Evolutionary conservation across 495 filamentous ascomycete species (phyloP), one percentile per base, ranked within the genome.

Genomic region (Penicillium daleae): DNA sequence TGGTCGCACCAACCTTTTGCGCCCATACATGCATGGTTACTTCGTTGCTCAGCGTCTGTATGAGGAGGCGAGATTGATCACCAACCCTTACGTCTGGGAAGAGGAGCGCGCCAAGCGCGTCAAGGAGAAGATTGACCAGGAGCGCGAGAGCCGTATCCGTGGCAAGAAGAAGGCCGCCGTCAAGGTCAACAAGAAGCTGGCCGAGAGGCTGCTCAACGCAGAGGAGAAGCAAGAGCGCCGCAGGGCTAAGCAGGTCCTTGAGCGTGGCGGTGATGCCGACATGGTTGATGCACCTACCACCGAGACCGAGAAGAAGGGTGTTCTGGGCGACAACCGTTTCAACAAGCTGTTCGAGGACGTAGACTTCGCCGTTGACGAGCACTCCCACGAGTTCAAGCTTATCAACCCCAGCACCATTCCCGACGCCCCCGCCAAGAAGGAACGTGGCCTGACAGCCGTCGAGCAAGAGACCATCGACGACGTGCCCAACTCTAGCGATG

Each of bases 11-110:
- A 92, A 89, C 69, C 79, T 97, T 12, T 76, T 99, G 48, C 84
- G 92, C 32, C 93, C 96, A 49, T 98, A 97, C 70, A 97, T 98
- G 96, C 94, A 98, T 73, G 95, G 95, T 63, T 97, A 95, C 83
- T 99, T 99, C 76, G 92, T 97, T 12, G 90, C 90, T 58, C 92
- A 96, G 67, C 87, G 90, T 54, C 71, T 99, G 26, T 97, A 97
- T 71, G 96, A 98, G 62, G 92, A 98, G 75, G 95, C 93, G n/a
- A 78, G 90, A 27, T 77, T 99, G 60, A 96, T 97, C 62, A 86
- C 90, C 42, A 93, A 97, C 75, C 95, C 95, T 1, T 96, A 93
- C 71, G 82, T 95, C 60, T 95, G 90, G 86, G 90, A 96, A 66
- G 89, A 97, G 66, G 90, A 97, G 72, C 85, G 93, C 42, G 87